Evolutionary conservation across 768 basidiomycete genomes (phyloP).

Genomic region (Lactifluus volemus): DNA sequence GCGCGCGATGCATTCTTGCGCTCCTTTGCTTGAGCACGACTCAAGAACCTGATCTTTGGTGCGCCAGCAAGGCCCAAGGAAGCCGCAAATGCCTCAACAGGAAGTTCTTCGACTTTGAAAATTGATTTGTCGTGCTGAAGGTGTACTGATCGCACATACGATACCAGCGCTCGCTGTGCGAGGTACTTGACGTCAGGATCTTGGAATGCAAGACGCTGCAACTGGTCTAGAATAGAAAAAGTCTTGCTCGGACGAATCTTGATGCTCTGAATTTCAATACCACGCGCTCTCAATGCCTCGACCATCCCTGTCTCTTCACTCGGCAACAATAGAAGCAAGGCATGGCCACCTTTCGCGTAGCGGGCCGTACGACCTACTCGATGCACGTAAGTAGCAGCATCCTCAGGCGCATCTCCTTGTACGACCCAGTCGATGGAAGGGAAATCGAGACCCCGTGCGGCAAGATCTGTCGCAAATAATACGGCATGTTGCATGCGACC

Average conservation of each 20-base stretch:
- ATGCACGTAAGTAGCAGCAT: conserved; percentile 96
- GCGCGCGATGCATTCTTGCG: conserved; percentile 65
- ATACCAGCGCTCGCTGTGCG: conserved; percentile 90
- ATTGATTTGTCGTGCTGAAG: conserved; percentile 91
- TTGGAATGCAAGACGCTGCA: conserved; percentile 90
- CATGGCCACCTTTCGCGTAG: conserved; percentile 86
- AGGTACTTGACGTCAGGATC: conserved; percentile 97
- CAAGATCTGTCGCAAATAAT: conserved; percentile 92
- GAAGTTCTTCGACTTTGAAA: conserved; percentile 80
- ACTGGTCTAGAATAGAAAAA: conserved; percentile 71
- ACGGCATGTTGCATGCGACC: conserved; percentile 74
- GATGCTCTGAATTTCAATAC: conserved; percentile 64
- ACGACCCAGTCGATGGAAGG: conserved; percentile 96
- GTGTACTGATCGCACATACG: conserved; percentile 87
- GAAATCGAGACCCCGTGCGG: conserved; percentile 93
- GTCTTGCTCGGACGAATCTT: conserved; percentile 87
- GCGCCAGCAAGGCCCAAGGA: conserved; percentile 89
- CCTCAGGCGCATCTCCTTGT: conserved; percentile 93
- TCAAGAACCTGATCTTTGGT: conserved; percentile 89
- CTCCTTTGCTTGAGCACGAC: conserved; percentile 55
- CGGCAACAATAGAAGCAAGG: conserved; percentile 72
- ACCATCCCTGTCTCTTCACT: conserved; percentile 93
- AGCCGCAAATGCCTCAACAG: conserved; percentile 76
- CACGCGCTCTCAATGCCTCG: conserved; percentile 59
- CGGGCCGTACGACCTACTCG: conserved; percentile 93